These are phyloP conservation scores for Meripilus lineatus DNA, from an alignment of 1,284 basidiomycete species.

Conservation along the genomic window DNA sequence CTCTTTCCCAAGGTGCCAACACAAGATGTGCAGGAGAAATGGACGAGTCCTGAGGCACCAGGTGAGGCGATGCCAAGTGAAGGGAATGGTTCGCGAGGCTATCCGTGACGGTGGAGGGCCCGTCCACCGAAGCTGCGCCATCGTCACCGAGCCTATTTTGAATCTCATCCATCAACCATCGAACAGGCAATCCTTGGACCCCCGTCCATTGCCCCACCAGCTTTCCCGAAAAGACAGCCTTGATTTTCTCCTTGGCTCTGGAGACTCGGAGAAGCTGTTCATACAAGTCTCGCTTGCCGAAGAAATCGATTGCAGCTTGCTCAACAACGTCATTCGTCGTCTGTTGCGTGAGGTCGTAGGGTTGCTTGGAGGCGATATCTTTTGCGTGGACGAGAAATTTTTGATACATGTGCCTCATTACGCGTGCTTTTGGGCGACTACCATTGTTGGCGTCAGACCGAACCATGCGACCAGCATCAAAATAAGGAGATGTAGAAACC, in stretches of 20 bases:
- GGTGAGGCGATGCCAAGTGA: not conserved
- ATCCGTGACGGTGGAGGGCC: not conserved
- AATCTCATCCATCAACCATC: conserved; percentile 44
- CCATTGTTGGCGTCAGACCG: conserved; percentile 20
- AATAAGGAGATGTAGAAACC: conserved; percentile 46
- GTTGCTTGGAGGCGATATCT: conserved; percentile 9
- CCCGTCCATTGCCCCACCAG: conserved; percentile 51
- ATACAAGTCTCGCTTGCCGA: conserved; percentile 48
- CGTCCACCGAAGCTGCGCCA: conserved; percentile 2
- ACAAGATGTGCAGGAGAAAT: conserved; percentile 8
- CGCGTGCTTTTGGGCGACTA: conserved; percentile 36
- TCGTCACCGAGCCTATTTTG: conserved; percentile 33
- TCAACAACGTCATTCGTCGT: not conserved
- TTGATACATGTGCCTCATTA: conserved; percentile 52
- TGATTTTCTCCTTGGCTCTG: conserved; percentile 31
- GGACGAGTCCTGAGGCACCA: not conserved
- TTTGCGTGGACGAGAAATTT: conserved; percentile 50
- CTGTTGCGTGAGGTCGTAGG: too few species aligned
- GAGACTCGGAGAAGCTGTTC: conserved; percentile 33
- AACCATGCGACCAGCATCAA: conserved; percentile 32
- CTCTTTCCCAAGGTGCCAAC: conserved; percentile 21
- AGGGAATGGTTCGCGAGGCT: not conserved
- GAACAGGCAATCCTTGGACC: conserved; percentile 43
- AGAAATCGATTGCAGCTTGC: conserved; percentile 31
- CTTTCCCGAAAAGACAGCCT: conserved; percentile 44